Base-by-base conservation (phyloP, 345 rosid genomes). In the Cochlearia excelsa region DNA sequence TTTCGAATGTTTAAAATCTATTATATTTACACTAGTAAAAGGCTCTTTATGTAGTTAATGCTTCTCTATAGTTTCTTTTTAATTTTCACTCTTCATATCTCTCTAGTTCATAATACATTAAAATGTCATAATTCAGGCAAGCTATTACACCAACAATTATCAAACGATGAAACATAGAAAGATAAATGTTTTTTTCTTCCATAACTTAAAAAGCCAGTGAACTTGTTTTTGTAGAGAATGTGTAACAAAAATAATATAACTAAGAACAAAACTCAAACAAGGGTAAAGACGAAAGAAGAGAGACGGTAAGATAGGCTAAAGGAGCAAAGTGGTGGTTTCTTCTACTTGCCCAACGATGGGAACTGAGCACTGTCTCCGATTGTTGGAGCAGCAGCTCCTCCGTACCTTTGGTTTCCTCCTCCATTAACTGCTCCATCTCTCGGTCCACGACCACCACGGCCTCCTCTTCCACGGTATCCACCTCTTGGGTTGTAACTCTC, bases 321-420 rank as follows among this genome's bases (percentile, higher is more conserved):
- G 55, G 45, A 57, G 47, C 60, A 34, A 26, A 45, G 46, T 33
- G 35, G 57, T 33, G 6, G 37, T 34, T 34, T 34, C 57, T 57
- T 31, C 28, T 34, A 65, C 67, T 65, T 59, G 66, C 71, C 75
- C 75, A 71, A 51, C 4, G 60, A 37, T 1, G 75, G 75, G 68
- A 71, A 71, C 66, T 71, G 75, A 27, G 56, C 70, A 5, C 28
- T 26, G 52, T 65, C 71, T 26, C n/a, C 75, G 2, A 71, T 71
- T 2, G 45, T 53, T 6, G 75, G 75, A 6, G 75, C 75, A 51
- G 75, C 6, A 38, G n/a, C 57, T 27, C 57, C 46, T 30, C 41
- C 52, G 3, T 9, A 1, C 57, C 61, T 65, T 65, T 31, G 51
- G 61, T 64, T 58, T 2, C 59, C 56, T 2, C 59, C 59, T 50